These are phyloP conservation scores for Pyricularia grisea DNA, from an alignment of 2,329 filamentous ascomycete species.

Conservation along the genomic window DNA sequence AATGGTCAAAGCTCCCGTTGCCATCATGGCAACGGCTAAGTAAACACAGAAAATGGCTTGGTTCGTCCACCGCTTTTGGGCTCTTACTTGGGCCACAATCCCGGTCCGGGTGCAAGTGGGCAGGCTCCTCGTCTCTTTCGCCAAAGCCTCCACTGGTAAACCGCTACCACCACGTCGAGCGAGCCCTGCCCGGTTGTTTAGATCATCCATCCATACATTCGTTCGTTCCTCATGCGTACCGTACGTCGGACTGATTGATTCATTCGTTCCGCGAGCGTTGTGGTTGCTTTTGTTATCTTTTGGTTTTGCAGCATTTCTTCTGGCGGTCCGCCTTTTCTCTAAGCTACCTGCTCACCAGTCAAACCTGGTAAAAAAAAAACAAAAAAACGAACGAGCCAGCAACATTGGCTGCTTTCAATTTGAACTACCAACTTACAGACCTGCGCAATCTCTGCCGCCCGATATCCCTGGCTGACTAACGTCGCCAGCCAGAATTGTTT, in stretches of 20 bases:
- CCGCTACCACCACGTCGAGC: background rate
- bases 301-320: background rate
- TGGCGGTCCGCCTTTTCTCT: background rate
- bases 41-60: slow-evolving; percentile 1
- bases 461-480: background rate
- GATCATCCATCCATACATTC: background rate
- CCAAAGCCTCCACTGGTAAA: slow-evolving; percentile 2
- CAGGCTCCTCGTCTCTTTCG: background rate
- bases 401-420: background rate
- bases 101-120: background rate
- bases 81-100: background rate
- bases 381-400: background rate
- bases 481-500: background rate
- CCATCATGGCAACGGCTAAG: slow-evolving; percentile 6
- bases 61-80: background rate
- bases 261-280: background rate
- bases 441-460: background rate
- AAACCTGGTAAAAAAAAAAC: background rate
- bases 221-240: background rate
- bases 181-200: background rate
- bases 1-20: slow-evolving; percentile 3
- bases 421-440: background rate
- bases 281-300: background rate
- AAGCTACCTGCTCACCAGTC: background rate
- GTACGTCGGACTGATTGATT: background rate